These are phyloP conservation scores for Sclerotinia sclerotiorum DNA, from an alignment of 2,329 filamentous ascomycete genomes.

Conservation along the genomic window DNA sequence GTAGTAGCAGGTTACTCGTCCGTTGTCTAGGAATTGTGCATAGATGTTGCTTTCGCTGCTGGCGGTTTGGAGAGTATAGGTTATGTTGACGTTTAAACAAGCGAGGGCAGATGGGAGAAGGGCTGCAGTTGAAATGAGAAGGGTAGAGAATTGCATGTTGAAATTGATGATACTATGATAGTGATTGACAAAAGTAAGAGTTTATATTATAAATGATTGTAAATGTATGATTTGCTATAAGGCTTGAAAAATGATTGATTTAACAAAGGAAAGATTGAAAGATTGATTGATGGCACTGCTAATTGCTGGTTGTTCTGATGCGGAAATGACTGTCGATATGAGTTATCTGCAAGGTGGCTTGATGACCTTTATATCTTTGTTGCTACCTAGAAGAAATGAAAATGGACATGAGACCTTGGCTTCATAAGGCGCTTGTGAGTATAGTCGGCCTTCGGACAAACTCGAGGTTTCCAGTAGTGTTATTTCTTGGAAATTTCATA, in stretches of 20 bases:
- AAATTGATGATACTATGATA: neutral
- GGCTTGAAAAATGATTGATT: neutral
- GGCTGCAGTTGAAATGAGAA: neutral
- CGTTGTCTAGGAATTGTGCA: neutral
- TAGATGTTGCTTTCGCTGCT: neutral
- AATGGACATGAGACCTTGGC: neutral
- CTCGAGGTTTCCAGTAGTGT: neutral
- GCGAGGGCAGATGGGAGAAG: neutral
- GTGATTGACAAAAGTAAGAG: neutral
- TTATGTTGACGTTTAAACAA: neutral
- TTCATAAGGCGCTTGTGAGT: neutral
- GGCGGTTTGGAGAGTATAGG: neutral
- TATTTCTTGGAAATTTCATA: neutral
- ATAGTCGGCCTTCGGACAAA: neutral
- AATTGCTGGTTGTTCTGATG: slow-evolving; percentile 6
- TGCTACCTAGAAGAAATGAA: neutral
- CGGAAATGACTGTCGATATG: slow-evolving; percentile 3
- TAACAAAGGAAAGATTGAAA: neutral
- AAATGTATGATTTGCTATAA: neutral
- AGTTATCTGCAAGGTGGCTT: neutral
- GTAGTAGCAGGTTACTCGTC: neutral
- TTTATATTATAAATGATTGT: neutral
- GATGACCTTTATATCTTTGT: neutral
- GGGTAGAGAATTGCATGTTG: slow-evolving; percentile 5
- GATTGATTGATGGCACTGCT: slow-evolving; percentile 1